Evolutionary conservation across 768 basidiomycete species (phyloP), one percentile per base, ranked within the genome.

Genomic region (Leccinum aurantiacum): DNA sequence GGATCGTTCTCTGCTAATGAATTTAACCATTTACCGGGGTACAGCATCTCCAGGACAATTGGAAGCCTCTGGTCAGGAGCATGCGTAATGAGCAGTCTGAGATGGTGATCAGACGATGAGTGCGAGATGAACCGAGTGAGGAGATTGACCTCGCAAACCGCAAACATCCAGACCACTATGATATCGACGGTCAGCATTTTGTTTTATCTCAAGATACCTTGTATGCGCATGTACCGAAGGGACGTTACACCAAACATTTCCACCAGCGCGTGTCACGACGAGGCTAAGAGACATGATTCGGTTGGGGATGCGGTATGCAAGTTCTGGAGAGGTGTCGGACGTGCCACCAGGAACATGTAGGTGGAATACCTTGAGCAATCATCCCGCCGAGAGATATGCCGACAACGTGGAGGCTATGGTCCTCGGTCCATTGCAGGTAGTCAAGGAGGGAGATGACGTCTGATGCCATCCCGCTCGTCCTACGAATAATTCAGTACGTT

Each of bases 311-410:
- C 81, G 80, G 48, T 70, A 78, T 0, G 90, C 84, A 3, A 93
- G 78, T 66, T 93, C 92, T 92, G 59, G 44, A 48, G 22, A 10
- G 25, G 29, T 4, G 27, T 64, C 25, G 47, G 51, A 37, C n/a
- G 6, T 17, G n/a, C 7, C 9, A 19, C 2, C 7, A 19, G 1
- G 10, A 17, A 56, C n/a, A 48, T 11, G 50, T 1, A 1, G 41
- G 22, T 27, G 41, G 63, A 14, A 14, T 69, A 88, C 89, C 87
- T 75, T 90, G 88, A 0, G 89, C 84, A 53, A 91, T 90, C 91
- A 93, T 93, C 5, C 91, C 91, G 2, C 92, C 92, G 5, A 94
- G 71, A 41, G 89, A 91, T 24, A 84, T 74, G 8, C 92, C 89
- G 22, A 93, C 86, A 33, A 93, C 72, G 66, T 93, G 86, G 6